Percentiles rank a stretch among this genome's conserved stretches.
Evolutionary conservation across 1,284 basidiomycete genomes (phyloP).

Genomic region (Trichosporon sp.): DNA sequence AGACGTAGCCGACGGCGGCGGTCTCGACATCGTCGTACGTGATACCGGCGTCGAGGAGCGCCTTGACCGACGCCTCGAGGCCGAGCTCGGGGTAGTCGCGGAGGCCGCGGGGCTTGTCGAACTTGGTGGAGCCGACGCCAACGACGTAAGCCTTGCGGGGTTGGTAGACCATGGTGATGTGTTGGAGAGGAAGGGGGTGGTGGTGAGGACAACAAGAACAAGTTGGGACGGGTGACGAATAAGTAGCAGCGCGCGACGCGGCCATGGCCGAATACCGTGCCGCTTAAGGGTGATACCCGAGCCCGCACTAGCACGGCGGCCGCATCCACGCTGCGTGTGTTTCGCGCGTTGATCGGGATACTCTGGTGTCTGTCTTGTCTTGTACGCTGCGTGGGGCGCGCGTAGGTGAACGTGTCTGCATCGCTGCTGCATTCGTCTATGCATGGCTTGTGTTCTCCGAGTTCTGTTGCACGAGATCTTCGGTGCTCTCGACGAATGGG

Average conservation of each 20-base stretch:
- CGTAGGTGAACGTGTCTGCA: too few relatives aligned
- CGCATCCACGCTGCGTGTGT: background rate
- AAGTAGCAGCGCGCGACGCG: background rate
- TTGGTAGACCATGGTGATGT: slow-evolving; percentile 11
- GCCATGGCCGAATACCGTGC: background rate
- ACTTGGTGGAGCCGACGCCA: slow-evolving; percentile 24
- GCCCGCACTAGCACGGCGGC: background rate
- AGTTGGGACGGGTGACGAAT: background rate
- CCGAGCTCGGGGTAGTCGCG: slow-evolving; percentile 21
- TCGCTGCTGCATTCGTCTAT: background rate
- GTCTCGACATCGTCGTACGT: slow-evolving; percentile 18
- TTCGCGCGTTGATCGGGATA: background rate
- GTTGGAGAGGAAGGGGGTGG: background rate
- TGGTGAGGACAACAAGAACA: background rate
- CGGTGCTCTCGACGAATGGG: background rate
- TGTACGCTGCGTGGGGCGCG: too few relatives aligned
- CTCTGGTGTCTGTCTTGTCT: background rate
- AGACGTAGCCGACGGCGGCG: slow-evolving; percentile 18
- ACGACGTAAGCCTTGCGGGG: slow-evolving; percentile 19
- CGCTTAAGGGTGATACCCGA: slow-evolving; percentile 2
- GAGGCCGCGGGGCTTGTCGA: slow-evolving; percentile 21
- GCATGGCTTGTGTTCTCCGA: too few relatives aligned
- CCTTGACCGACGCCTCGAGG: slow-evolving; percentile 22
- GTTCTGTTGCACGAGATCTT: background rate
- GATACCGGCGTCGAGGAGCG: slow-evolving; percentile 18